Evolutionary conservation across 495 filamentous ascomycete species (phyloP).

Genomic region (Podospora comata): DNA sequence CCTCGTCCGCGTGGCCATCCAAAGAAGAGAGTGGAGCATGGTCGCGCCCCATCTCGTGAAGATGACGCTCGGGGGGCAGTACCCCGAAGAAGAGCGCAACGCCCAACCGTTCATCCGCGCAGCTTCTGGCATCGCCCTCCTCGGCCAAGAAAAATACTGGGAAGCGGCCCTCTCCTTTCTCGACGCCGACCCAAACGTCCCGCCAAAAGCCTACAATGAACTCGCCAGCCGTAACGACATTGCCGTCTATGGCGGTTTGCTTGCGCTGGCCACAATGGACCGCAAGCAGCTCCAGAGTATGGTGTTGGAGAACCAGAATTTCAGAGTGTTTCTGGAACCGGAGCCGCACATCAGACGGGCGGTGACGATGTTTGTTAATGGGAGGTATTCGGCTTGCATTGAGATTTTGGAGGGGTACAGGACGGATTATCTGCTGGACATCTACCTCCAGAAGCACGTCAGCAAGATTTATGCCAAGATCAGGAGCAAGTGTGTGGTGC

Average conservation of each 20-base stretch:
- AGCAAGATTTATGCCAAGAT: conserved; percentile 65
- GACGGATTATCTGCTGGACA: conserved; percentile 82
- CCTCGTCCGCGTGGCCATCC: conserved; percentile 42
- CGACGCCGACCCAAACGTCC: conserved; percentile 46
- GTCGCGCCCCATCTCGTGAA: conserved; percentile 68
- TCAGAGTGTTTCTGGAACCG: conserved; percentile 84
- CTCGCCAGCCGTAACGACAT: conserved; percentile 82
- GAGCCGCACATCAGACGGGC: conserved; percentile 94
- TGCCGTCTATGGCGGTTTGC: conserved; percentile 86
- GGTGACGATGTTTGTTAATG: conserved; percentile 79
- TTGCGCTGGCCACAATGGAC: conserved; percentile 87
- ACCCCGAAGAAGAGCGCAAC: conserved; percentile 55
- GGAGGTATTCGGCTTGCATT: conserved; percentile 81
- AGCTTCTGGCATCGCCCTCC: conserved; percentile 65
- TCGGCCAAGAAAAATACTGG: conserved; percentile 61
- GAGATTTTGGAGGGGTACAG: conserved; percentile 76
- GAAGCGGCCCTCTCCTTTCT: conserved; percentile 77
- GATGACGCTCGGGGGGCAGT: conserved; percentile 49
- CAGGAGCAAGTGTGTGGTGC: conserved; percentile 85
- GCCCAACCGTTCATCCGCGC: conserved; percentile 63
- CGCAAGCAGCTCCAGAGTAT: conserved; percentile 66
- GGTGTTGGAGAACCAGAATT: conserved; percentile 74
- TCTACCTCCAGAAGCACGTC: conserved; percentile 78
- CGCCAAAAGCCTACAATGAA: conserved; percentile 62
- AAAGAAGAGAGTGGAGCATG: conserved; percentile 45